Conservation (phyloP, 2,329 filamentous ascomycete species). For the Colletotrichum navitas region DNA sequence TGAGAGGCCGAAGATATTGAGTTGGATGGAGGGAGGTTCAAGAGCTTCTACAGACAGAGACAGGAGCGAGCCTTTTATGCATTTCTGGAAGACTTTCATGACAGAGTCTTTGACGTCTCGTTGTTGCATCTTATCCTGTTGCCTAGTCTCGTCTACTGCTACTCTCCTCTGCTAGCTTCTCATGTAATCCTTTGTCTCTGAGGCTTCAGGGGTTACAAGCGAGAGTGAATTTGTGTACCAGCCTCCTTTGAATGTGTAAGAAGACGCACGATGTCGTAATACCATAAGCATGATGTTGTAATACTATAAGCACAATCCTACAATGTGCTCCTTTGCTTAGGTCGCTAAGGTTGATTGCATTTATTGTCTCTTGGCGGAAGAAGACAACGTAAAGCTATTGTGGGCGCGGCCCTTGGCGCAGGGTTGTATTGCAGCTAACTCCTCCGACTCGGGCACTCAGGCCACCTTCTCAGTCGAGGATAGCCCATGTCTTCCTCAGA, state of each 20-base stretch:
- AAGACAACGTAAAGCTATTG: slow-evolving; percentile 7
- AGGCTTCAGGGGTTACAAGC: slow-evolving; percentile 21
- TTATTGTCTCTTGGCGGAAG: slow-evolving; percentile 3
- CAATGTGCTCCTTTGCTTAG: slow-evolving; percentile 13
- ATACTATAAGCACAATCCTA: slow-evolving; percentile 1
- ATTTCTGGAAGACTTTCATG: slow-evolving; percentile 12
- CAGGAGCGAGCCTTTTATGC: slow-evolving; percentile 30
- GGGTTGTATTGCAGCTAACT: slow-evolving; percentile 11
- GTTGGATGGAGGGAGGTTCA: slow-evolving; percentile 11
- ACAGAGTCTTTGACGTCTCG: background rate
- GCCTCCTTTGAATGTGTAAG: slow-evolving; percentile 1
- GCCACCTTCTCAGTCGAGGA: too few species aligned
- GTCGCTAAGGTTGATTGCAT: slow-evolving; percentile 3
- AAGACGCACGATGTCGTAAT: too few species aligned
- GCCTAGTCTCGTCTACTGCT: slow-evolving; percentile 12
- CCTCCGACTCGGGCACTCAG: background rate
- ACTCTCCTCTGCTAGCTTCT: slow-evolving; percentile 16
- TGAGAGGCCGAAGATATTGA: slow-evolving; percentile 10
- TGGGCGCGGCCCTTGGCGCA: slow-evolving; percentile 15
- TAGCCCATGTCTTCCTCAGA: too few species aligned
- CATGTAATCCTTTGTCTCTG: slow-evolving; percentile 12
- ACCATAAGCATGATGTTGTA: too few species aligned
- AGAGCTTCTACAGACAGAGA: slow-evolving; percentile 14
- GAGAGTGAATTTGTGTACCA: slow-evolving; percentile 9
- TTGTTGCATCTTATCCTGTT: background rate